Conservation (phyloP, 495 filamentous ascomycete genomes). For the Podospora pseudoanserina region DNA sequence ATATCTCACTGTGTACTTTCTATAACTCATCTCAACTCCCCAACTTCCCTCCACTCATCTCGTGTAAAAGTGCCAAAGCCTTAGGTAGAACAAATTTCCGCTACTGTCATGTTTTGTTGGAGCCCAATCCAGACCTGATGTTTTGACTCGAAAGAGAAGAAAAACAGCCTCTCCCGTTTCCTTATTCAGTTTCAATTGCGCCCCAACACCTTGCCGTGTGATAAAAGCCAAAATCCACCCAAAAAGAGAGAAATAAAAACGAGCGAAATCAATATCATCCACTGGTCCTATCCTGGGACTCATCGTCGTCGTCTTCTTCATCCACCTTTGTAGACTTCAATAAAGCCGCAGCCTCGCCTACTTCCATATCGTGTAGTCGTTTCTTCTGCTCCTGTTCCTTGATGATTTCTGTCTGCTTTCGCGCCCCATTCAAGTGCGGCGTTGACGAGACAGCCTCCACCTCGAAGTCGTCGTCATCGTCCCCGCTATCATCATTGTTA, state of each 20-base stretch:
- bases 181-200: slow-evolving; percentile 1
- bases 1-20: not conserved
- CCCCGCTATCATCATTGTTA: slow-evolving; percentile 37
- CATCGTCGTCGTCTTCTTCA: slow-evolving; percentile 33
- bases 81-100: not conserved
- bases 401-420: slow-evolving; percentile 20
- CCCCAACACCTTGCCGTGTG: slow-evolving; percentile 5
- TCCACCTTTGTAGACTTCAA: slow-evolving; percentile 26
- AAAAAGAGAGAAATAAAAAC: not conserved
- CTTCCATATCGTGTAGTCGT: slow-evolving; percentile 54
- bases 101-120: not conserved
- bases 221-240: not conserved
- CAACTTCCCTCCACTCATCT: not conserved
- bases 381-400: slow-evolving; percentile 43
- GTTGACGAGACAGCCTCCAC: slow-evolving; percentile 44
- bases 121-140: slow-evolving; percentile 1
- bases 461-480: slow-evolving; percentile 50
- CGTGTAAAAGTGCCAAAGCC: not conserved
- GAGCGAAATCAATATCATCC: not conserved
- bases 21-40: not conserved
- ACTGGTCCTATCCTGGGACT: slow-evolving; percentile 19
- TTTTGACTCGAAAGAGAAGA: not conserved
- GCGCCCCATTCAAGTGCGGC: slow-evolving; percentile 24
- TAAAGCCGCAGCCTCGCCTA: slow-evolving; percentile 50
- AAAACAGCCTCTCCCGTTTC: not conserved